Evolutionary conservation across 208 protist species (phyloP), one percentile per base, ranked within the genome.

Genomic region (Strigomonas galati): DNA sequence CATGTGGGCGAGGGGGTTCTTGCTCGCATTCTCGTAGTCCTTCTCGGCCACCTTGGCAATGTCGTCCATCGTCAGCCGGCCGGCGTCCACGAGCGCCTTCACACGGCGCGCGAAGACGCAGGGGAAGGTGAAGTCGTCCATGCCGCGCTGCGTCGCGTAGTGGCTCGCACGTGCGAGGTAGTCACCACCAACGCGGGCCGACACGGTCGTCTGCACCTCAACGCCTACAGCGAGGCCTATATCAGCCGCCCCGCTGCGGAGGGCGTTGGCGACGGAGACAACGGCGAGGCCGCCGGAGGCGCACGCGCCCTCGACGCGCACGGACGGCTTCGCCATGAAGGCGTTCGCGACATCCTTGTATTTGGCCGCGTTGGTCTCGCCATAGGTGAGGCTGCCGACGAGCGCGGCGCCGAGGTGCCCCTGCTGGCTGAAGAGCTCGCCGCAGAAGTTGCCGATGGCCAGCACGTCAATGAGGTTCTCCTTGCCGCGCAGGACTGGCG

Each of bases 51-150:
- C 87, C 5, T 61, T 71, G n/a, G 84, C 89, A 5, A 84, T 87
- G 59, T 97, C 93, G 59, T 95, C 85, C 84, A 85, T 86, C 14
- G 86, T 90, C 65, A 91, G 91, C 69, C 93, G 83, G 35, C 78
- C 70, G 51, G 75, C 74, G 70, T 84, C 82, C 49, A 67, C 65
- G 66, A 92, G 91, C 52, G 71, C 78, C 74, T 91, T 91, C 85
- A 93, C 93, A 62, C 89, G 82, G 67, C 81, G 84, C 15, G 88
- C 91, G 48, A 95, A 97, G 24, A 96, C 65, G 57, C 91, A 95
- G n/a, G 93, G 93, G 67, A 95, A 97, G 2, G 88, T 95, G 72
- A 97, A 97, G 72, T 96, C 93, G 69, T 97, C 93, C 26, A 97
- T 32, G 24, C 63, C 21, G 51, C 93, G 87, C 82, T 97, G 93